Conservation (phyloP, 2,329 filamentous ascomycete genomes). For the Ploettnerulaceae sp. region DNA sequence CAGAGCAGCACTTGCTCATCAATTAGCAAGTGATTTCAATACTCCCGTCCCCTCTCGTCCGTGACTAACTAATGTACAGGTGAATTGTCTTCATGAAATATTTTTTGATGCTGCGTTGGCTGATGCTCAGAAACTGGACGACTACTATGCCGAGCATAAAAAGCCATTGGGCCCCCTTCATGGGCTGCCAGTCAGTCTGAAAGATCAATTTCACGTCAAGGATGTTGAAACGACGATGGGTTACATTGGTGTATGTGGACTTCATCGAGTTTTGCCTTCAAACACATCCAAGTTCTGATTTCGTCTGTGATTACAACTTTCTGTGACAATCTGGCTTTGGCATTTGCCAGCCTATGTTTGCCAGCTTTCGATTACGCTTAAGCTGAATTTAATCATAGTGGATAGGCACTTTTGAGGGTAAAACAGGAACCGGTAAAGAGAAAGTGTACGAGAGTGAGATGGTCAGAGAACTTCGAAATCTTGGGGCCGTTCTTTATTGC, state of each 20-base stretch:
- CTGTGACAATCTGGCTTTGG: background rate
- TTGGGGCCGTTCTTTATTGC: slow-evolving; percentile 39
- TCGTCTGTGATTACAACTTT: background rate
- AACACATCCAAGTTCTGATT: background rate
- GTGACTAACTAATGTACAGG: slow-evolving; percentile 45
- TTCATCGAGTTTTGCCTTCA: background rate
- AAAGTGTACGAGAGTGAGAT: slow-evolving; percentile 47
- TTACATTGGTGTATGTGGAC: slow-evolving; percentile 46
- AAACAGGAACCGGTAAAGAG: slow-evolving; percentile 45
- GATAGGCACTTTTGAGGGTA: slow-evolving; percentile 56
- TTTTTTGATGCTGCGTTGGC: slow-evolving; percentile 50
- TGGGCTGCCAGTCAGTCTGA: slow-evolving; percentile 39
- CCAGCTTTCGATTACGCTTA: too few relatives aligned
- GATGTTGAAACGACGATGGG: slow-evolving; percentile 45
- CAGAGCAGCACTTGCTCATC: slow-evolving; percentile 49
- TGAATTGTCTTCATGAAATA: slow-evolving; percentile 54
- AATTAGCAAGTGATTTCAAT: slow-evolving; percentile 38
- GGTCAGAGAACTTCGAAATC: slow-evolving; percentile 36
- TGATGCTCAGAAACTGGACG: slow-evolving; percentile 47
- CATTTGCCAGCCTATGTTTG: too few relatives aligned
- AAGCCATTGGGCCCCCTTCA: slow-evolving; percentile 37
- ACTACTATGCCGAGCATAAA: slow-evolving; percentile 40
- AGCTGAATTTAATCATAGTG: too few relatives aligned
- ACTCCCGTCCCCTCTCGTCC: slow-evolving; percentile 43
- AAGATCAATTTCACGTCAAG: slow-evolving; percentile 36